A percentile compares a stretch with the other conserved stretches of the same genome.
phyloP scores from a whole-genome alignment of 164 flowering plant genomes.

The Liriodendron chinense region DNA sequence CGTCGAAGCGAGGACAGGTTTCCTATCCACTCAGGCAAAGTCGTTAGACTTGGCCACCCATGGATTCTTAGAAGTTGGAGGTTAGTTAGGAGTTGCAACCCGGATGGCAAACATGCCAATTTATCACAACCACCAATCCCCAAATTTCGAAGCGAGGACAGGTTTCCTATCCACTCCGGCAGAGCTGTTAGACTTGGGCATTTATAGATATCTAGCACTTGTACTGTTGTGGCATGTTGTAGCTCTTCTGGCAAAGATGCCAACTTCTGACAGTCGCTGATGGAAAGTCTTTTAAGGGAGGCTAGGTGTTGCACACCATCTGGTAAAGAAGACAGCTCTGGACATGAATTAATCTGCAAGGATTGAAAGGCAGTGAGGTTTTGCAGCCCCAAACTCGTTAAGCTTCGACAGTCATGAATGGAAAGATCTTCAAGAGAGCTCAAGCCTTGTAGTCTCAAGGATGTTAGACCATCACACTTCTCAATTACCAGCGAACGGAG shows the following conservation, averaged over 20 bases:
- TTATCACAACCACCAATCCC: background rate
- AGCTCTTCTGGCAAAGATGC: background rate
- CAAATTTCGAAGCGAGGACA: background rate
- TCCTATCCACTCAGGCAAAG: too few species aligned
- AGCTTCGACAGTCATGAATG: background rate
- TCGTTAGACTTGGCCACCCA: too few species aligned
- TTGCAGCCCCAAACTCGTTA: background rate
- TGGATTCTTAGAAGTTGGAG: too few species aligned
- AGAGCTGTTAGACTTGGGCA: background rate
- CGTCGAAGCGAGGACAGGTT: too few species aligned
- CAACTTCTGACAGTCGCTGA: background rate
- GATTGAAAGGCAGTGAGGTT: background rate
- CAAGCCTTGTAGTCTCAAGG: background rate
- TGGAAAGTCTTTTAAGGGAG: background rate
- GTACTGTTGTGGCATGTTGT: background rate
- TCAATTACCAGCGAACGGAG: constrained; percentile 8
- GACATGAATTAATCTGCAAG: background rate
- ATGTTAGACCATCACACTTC: background rate
- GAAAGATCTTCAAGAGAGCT: background rate
- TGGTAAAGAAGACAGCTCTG: background rate
- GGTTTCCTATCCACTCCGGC: background rate
- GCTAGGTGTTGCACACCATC: background rate
- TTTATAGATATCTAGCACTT: background rate
- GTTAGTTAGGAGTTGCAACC: background rate
- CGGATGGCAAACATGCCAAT: background rate